These are phyloP conservation scores for Starmera amethionina DNA, from an alignment of 805 yeast species.

Conservation along the genomic window DNA sequence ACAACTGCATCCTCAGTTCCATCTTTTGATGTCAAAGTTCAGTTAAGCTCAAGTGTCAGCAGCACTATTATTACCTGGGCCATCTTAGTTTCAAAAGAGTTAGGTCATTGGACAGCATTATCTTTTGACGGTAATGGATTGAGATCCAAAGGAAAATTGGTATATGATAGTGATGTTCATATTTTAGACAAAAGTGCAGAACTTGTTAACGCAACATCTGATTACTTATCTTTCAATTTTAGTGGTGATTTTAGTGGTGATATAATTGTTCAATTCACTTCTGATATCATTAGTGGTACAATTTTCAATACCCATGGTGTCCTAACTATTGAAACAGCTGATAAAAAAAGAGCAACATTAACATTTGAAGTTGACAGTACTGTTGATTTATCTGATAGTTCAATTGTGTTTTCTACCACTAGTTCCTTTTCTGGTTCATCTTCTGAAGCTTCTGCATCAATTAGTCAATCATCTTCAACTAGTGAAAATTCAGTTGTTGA, in stretches of 20 bases:
- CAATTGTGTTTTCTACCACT: not conserved
- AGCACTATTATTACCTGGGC: not conserved
- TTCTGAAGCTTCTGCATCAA: not conserved
- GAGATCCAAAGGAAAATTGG: not conserved
- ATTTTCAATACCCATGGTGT: not conserved
- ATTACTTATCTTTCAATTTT: not conserved
- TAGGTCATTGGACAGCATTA: not conserved
- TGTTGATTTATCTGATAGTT: not conserved
- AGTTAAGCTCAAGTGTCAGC: not conserved
- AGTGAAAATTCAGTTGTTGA: not conserved
- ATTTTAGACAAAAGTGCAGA: not conserved
- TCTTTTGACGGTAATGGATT: not conserved
- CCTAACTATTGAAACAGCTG: not conserved
- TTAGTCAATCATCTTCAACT: not conserved
- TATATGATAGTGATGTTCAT: not conserved
- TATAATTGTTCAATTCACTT: not conserved
- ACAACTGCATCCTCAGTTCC: not conserved
- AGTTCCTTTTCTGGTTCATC: not conserved
- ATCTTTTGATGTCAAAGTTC: not conserved
- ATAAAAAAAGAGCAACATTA: not conserved
- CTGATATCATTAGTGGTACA: not conserved
- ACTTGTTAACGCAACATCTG: not conserved
- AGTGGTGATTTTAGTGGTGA: not conserved
- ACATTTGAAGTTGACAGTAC: not conserved
- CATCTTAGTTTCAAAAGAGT: not conserved